A percentile compares a stretch with the other conserved stretches of the same genome.
Evolutionary conservation across 768 basidiomycete species (phyloP).

Genomic region (Suillus spraguei): DNA sequence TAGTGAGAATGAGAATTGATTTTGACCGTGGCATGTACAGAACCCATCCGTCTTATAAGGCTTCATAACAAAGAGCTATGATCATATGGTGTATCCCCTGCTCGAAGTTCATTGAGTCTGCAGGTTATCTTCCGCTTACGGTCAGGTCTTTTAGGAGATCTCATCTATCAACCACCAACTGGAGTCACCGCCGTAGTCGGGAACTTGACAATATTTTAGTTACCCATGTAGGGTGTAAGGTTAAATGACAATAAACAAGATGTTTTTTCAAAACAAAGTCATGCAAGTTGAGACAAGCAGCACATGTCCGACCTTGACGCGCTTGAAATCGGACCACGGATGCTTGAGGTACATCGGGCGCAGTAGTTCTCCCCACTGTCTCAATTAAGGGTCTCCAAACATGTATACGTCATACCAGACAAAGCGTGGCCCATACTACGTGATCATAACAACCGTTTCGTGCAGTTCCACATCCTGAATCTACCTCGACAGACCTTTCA

Average conservation of each 20-base stretch:
- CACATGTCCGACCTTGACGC: background rate
- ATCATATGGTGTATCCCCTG: too few species aligned
- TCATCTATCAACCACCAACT: too few species aligned
- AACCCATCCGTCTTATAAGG: too few species aligned
- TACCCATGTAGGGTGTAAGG: background rate
- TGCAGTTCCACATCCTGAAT: background rate
- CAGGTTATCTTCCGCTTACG: too few species aligned
- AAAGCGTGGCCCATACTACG: background rate
- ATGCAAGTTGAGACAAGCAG: background rate
- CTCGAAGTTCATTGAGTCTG: too few species aligned
- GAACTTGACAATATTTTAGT: background rate
- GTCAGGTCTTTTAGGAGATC: too few species aligned
- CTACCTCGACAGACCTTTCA: background rate
- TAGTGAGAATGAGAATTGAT: too few species aligned
- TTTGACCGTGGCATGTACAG: too few species aligned
- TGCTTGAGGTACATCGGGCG: background rate
- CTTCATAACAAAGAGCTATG: too few species aligned
- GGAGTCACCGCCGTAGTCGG: background rate
- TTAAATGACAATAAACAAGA: background rate
- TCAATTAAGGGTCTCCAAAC: background rate
- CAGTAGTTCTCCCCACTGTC: background rate
- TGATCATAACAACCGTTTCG: background rate
- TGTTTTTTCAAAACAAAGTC: too few species aligned
- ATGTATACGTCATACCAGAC: background rate
- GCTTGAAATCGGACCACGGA: background rate